These are phyloP conservation scores for Acanthamoeba royreba DNA, from an alignment of 208 protist species.

Conservation along the genomic window DNA sequence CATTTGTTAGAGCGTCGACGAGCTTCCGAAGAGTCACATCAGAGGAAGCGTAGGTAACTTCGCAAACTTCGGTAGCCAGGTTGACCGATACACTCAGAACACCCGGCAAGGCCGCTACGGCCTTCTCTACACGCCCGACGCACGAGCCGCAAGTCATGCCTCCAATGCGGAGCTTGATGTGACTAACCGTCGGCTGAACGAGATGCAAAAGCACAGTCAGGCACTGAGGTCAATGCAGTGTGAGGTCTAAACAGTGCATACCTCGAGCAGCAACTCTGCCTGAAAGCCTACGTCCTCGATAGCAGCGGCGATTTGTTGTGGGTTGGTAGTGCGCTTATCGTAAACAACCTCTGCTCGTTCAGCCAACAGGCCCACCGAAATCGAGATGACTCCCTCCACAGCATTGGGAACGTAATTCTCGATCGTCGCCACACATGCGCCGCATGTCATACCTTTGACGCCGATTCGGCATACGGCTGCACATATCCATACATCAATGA, in stretches of 20 bases:
- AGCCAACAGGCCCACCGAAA: not conserved
- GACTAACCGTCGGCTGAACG: not conserved
- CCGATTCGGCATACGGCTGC: not conserved
- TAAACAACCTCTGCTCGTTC: not conserved
- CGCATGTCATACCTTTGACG: conserved; percentile 87
- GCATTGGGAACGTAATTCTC: conserved; percentile 65
- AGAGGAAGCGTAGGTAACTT: not conserved
- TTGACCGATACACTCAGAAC: not conserved
- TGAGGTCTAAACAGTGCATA: not conserved
- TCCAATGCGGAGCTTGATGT: not conserved
- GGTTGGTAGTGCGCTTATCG: not conserved
- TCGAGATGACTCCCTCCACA: not conserved
- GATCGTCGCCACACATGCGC: conserved; percentile 88
- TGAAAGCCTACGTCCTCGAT: conserved; percentile 23
- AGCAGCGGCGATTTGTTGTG: not conserved
- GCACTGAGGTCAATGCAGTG: not conserved
- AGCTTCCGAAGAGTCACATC: not conserved
- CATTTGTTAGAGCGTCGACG: not conserved
- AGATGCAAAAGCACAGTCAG: not conserved
- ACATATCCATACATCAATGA: no score
- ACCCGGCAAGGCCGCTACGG: not conserved
- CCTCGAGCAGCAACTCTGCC: not conserved
- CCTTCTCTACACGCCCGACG: not conserved
- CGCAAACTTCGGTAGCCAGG: not conserved
- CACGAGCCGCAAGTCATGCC: conserved; percentile 19